Conservation (phyloP, 2,329 filamentous ascomycete species). For the Phyllosticta citrichinensis region DNA sequence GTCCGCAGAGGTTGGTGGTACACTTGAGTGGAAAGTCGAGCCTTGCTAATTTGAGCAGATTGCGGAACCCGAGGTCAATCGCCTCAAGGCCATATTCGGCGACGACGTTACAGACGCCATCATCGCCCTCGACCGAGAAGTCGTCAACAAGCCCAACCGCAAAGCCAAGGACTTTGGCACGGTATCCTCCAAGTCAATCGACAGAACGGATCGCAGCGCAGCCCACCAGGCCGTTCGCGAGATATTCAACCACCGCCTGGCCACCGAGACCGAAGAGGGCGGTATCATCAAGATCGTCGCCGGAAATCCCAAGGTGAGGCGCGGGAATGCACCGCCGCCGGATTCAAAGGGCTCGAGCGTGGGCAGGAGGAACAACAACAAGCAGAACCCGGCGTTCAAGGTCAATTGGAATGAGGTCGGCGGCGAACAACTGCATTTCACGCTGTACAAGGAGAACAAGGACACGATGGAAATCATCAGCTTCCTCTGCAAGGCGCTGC, state of each 20-base stretch:
- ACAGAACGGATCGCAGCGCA: slow-evolving; percentile 51
- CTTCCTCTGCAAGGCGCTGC: slow-evolving; percentile 64
- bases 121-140: slow-evolving; percentile 44
- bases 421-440: slow-evolving; percentile 83
- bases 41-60: slow-evolving; percentile 17
- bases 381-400: background rate
- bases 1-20: background rate
- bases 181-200: slow-evolving; percentile 46
- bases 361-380: background rate
- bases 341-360: slow-evolving; percentile 12
- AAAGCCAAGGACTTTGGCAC: slow-evolving; percentile 47
- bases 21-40: background rate
- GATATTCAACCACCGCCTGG: slow-evolving; percentile 68
- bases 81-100: slow-evolving; percentile 41
- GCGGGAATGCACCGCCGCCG: slow-evolving; percentile 5
- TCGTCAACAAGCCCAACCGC: slow-evolving; percentile 43
- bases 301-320: slow-evolving; percentile 21
- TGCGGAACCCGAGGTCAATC: slow-evolving; percentile 27
- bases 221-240: slow-evolving; percentile 61
- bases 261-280: slow-evolving; percentile 65
- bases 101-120: slow-evolving; percentile 40
- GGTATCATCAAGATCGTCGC: slow-evolving; percentile 54
- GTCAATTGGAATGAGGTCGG: slow-evolving; percentile 51
- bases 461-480: slow-evolving; percentile 88
- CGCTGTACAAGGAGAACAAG: slow-evolving; percentile 91